A percentile compares a stretch with the other conserved stretches of the same genome.
Evolutionary conservation across 2,329 filamentous ascomycete genomes (phyloP).

Genomic region (Tolypocladium inflatum): DNA sequence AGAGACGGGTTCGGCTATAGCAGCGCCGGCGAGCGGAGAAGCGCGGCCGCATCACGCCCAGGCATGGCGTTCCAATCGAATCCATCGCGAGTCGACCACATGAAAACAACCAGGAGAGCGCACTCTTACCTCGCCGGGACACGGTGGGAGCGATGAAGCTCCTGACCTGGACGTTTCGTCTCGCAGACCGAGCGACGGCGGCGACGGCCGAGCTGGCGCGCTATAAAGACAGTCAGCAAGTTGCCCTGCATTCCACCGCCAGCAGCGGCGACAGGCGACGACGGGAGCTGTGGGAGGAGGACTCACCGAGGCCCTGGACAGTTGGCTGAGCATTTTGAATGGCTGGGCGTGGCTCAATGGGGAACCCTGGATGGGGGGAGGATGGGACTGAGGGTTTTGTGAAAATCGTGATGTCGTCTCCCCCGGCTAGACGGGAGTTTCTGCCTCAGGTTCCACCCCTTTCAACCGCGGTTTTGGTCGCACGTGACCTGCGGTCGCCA

Average conservation of each 20-base stretch:
- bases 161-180: slow-evolving; percentile 35
- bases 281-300: background rate
- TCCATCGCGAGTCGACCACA: background rate
- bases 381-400: slow-evolving; percentile 31
- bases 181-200: slow-evolving; percentile 35
- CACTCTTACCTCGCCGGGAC: slow-evolving; percentile 48
- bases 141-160: slow-evolving; percentile 52
- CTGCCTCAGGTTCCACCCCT: slow-evolving; percentile 15
- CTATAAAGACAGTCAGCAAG: slow-evolving; percentile 22
- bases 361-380: slow-evolving; percentile 20
- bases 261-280: background rate
- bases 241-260: background rate
- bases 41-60: background rate
- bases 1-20: background rate
- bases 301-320: slow-evolving; percentile 48
- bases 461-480: background rate
- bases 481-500: background rate
- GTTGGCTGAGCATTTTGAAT: slow-evolving; percentile 46
- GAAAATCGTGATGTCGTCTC: slow-evolving; percentile 32
- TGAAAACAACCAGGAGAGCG: background rate
- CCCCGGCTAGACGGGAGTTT: slow-evolving; percentile 16
- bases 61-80: background rate
- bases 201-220: slow-evolving; percentile 41
- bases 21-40: background rate
- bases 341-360: slow-evolving; percentile 38